Conservation (phyloP, 2,329 filamentous ascomycete species). For the Aspergillus novoparasiticus region DNA sequence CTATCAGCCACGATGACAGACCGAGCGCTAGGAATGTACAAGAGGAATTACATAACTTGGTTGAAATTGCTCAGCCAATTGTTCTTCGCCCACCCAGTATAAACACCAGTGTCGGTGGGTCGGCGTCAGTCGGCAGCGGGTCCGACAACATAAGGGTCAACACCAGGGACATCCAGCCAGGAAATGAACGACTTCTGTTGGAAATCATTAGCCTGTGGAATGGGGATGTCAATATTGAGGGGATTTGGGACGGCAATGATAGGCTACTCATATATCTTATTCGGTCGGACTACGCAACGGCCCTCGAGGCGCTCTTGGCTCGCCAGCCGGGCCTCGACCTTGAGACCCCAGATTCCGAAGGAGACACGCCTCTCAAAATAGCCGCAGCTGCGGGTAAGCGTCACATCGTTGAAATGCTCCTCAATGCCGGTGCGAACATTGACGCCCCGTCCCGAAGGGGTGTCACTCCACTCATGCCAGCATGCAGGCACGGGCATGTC, state of each 20-base stretch:
- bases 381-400: slow-evolving; percentile 1
- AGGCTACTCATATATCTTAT: slow-evolving; percentile 11
- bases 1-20: slow-evolving; percentile 4
- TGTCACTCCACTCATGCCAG: slow-evolving; percentile 12
- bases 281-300: neutral
- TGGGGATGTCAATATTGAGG: slow-evolving; percentile 5
- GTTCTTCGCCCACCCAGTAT: neutral
- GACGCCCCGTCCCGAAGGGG: slow-evolving; percentile 7
- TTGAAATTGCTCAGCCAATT: neutral
- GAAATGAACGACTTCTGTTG: neutral
- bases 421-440: neutral
- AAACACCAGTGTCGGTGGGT: neutral
- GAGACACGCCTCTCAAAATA: slow-evolving; percentile 10
- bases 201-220: slow-evolving; percentile 2
- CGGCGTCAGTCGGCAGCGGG: neutral
- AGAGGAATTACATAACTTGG: neutral
- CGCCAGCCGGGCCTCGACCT: slow-evolving; percentile 1
- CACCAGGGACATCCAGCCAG: neutral
- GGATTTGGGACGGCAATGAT: neutral
- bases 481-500: slow-evolving; percentile 7
- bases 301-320: neutral
- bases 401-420: slow-evolving; percentile 1
- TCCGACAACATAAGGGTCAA: neutral
- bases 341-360: neutral
- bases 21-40: slow-evolving; percentile 3